Conservation (phyloP, 2,329 filamentous ascomycete species). For the Fusarium sp. region DNA sequence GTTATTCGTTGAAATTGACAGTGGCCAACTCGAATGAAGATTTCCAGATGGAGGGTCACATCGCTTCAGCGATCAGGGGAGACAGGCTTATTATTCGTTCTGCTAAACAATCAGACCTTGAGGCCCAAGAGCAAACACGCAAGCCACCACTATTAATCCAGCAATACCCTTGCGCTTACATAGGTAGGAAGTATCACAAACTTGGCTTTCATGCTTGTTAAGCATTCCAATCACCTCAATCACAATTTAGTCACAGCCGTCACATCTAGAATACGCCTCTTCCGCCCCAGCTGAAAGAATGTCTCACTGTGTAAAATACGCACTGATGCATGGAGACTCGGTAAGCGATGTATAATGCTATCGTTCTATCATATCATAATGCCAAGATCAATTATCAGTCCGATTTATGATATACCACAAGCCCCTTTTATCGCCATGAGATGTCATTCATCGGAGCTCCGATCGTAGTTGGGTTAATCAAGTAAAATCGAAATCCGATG, state of each 20-base stretch:
- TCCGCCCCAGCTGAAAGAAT: constrained; percentile 2
- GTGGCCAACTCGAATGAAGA: background rate
- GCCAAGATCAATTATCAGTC: background rate
- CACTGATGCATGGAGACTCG: background rate
- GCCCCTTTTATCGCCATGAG: background rate
- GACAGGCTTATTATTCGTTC: constrained; percentile 2
- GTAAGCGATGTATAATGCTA: background rate
- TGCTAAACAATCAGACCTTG: background rate
- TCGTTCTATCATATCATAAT: background rate
- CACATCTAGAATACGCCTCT: constrained; percentile 10
- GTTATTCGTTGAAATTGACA: background rate
- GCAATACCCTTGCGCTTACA: constrained; percentile 10
- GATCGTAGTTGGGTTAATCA: background rate
- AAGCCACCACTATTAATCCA: constrained; percentile 6
- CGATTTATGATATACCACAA: background rate
- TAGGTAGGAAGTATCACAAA: constrained; percentile 1
- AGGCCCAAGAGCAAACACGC: constrained; percentile 8
- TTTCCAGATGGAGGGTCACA: constrained; percentile 12
- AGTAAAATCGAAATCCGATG: background rate
- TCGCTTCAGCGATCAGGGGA: constrained; percentile 17
- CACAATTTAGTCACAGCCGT: constrained; percentile 23
- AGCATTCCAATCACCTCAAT: constrained; percentile 21
- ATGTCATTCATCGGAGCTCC: background rate
- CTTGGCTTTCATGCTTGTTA: constrained; percentile 3
- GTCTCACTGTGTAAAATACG: background rate